These are phyloP conservation scores for Aspergillus wentii DNA, from an alignment of 495 filamentous ascomycete genomes.

Conservation along the genomic window DNA sequence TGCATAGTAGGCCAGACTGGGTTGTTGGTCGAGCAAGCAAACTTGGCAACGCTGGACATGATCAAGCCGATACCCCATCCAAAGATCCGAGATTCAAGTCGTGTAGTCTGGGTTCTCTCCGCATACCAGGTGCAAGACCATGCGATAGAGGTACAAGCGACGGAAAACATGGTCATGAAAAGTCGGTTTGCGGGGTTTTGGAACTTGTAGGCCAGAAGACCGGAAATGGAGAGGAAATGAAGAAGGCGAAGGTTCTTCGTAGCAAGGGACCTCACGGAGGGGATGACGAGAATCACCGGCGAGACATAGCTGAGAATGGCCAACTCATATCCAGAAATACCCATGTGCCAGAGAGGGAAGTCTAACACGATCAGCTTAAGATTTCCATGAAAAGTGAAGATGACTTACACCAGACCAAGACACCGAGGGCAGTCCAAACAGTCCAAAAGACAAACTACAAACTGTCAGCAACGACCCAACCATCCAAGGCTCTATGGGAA, in stretches of 20 bases:
- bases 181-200: slow-evolving; percentile 71
- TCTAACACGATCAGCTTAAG: slow-evolving; percentile 45
- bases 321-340: slow-evolving; percentile 93
- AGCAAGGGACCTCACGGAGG: slow-evolving; percentile 60
- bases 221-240: slow-evolving; percentile 72
- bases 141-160: slow-evolving; percentile 70
- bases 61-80: slow-evolving; percentile 81
- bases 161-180: slow-evolving; percentile 72
- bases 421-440: slow-evolving; percentile 78
- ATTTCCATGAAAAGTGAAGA: not conserved
- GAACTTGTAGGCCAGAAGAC: slow-evolving; percentile 75
- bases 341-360: slow-evolving; percentile 99
- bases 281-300: slow-evolving; percentile 74
- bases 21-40: slow-evolving; percentile 94
- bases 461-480: slow-evolving; percentile 16
- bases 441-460: slow-evolving; percentile 92
- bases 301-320: slow-evolving; percentile 80
- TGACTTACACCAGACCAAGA: slow-evolving; percentile 90
- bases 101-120: slow-evolving; percentile 65
- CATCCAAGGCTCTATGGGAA: slow-evolving; percentile 6
- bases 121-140: slow-evolving; percentile 79
- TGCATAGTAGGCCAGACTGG: slow-evolving; percentile 96
- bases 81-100: slow-evolving; percentile 75
- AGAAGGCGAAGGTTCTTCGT: slow-evolving; percentile 61
- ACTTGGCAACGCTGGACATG: slow-evolving; percentile 84